These are phyloP conservation scores for Wickerhamomyces pijperi DNA, from an alignment of 805 yeast species.

Conservation along the genomic window DNA sequence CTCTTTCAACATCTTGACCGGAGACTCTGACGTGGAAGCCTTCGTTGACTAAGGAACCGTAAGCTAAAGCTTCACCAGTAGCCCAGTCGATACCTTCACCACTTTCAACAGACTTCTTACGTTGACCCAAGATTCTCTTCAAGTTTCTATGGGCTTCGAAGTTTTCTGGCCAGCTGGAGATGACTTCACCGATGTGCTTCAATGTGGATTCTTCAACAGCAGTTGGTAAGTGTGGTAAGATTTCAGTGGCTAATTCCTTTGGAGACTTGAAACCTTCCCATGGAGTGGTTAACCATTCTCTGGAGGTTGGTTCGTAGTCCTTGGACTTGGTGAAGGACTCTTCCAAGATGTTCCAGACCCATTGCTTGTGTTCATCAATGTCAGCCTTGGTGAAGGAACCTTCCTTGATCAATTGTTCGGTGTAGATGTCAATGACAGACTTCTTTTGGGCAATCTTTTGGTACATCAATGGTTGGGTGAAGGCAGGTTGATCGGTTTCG, in stretches of 20 bases:
- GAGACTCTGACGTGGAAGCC: constrained; percentile 95
- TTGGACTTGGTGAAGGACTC: constrained; percentile 81
- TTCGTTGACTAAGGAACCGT: constrained; percentile 82
- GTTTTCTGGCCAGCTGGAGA: constrained; percentile 76
- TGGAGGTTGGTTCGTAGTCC: constrained; percentile 80
- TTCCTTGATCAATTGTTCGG: constrained; percentile 68
- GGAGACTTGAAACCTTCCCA: constrained; percentile 99
- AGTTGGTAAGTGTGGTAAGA: constrained; percentile 93
- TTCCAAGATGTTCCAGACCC: constrained; percentile 95
- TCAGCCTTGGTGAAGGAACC: constrained; percentile 85
- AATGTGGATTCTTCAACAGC: constrained; percentile 64
- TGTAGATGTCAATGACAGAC: constrained; percentile 79
- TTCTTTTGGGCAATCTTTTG: constrained; percentile 79
- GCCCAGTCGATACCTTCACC: constrained; percentile 99
- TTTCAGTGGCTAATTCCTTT: constrained; percentile 89
- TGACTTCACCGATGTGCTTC: constrained; percentile 65
- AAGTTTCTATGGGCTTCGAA: constrained; percentile 91
- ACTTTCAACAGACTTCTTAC: constrained; percentile 77
- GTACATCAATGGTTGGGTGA: constrained; percentile 98
- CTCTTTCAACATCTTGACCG: constrained; percentile 99
- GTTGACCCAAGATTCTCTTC: constrained; percentile 82
- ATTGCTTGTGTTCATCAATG: constrained; percentile 88
- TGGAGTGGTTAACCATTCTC: constrained; percentile 97
- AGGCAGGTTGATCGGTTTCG: constrained; percentile 98
- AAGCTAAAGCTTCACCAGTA: constrained; percentile 98